Base-by-base conservation (phyloP, 768 basidiomycete genomes). In the Butyriboletus loyo region DNA sequence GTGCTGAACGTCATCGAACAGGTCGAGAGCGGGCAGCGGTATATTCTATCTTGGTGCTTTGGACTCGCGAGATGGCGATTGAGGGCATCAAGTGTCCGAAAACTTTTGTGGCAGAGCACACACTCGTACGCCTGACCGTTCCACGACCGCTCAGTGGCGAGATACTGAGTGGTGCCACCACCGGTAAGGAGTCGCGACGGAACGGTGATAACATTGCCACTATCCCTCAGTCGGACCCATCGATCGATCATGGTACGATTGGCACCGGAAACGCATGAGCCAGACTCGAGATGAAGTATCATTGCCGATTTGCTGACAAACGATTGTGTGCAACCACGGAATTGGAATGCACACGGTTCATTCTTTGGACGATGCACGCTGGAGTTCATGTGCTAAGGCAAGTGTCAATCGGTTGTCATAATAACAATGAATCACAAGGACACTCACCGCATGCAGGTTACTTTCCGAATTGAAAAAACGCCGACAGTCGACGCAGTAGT, bases 61-160 rank as follows among this genome's bases (percentile, higher is more conserved):
- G 87, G 83, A 66, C 86, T 87, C 45, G 75, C 72, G 39, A 88
- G 73, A 60, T 89, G 88, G 55, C 77, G 72, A 59, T 89, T 85
- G 45, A 89, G 74, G 7, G 66, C 69, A 0, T 15, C 11, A 13
- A 86, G 74, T 0, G 70, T 59, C 45, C 58, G 27, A 58, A 76
- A 83, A 13, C 45, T 57, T 21, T 47, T 51, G 63, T 81, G 75
- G 64, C 87, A 88, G 24, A 89, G 66, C 61, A 81, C 80, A 66
- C 86, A 89, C 66, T 89, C 85, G 64, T 74, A 89, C 6, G 56
- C 70, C 8, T 5, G 5, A 0, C 72, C 72, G 53, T 78, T 79
- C 72, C 71, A 78, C 13, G 78, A 71, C 25, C 55, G 65, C 3
- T 61, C 59, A 10, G 76, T 78, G 41, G 75, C 75, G 21, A 49